Base-by-base conservation (phyloP, 192 early-diverging fungal genomes). In the Backusella macrospora region DNA sequence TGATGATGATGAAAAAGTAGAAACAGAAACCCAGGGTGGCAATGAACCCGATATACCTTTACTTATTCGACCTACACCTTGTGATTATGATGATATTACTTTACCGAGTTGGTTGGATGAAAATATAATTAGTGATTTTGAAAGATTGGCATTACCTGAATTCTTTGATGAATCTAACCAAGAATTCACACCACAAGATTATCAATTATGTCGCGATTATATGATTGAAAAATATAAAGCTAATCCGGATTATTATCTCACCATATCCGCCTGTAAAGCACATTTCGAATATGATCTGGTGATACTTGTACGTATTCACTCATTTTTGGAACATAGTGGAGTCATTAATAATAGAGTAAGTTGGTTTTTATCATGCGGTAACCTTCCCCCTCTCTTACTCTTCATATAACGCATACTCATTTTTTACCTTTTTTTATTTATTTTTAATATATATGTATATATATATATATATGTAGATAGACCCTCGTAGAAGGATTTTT, bases 181-280 rank as follows among this genome's bases (percentile, higher is more conserved):
- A 74, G 95, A 92, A 12, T 94, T 95, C 0, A 81, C 86, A 4
- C 47, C 63, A 4, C 39, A 75, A 47, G 86, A 96, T 37, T 99
- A 97, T 82, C 90, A 88, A 77, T 92, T 94, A 71, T 94, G 92
- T 79, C 88, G 98, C 43, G 92, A 97, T 80, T 97, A 95, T 74
- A 98, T 98, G 93, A 84, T 99, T 79, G 92, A 98, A 78, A 93
- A 90, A n/a, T 97, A 98, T 83, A 91, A 95, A 16, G 86, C 95
- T 63, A 95, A 95, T 76, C 95, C 98, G 1, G 77, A 85, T 14
- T 95, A 98, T 77, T 99, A 98, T 80, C 82, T 99, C 40, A 97
- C 96, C 9, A 93, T 97, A 5, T 96, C 95, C 6, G 95, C 98
- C 3, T 97, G 96, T 82, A 86, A 95, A 45, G 84, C 95, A 43